Base-by-base conservation (phyloP, 768 basidiomycete genomes). In the Hortiboletus flavorubellus region DNA sequence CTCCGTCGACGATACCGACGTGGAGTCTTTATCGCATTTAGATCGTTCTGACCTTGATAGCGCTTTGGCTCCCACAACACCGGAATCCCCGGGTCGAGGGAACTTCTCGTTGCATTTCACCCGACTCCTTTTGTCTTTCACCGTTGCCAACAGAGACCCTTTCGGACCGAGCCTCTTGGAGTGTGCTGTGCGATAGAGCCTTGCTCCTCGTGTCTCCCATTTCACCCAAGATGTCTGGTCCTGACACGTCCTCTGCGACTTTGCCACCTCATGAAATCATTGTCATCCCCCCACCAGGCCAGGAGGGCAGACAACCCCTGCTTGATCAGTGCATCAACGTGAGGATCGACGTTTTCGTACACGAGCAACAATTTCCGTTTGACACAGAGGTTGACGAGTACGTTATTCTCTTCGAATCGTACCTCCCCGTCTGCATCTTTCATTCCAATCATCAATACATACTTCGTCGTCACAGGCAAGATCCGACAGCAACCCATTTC, bases 311-410 rank as follows among this genome's bases (percentile, higher is more conserved):
- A 26, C 72, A 75, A 49, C 67, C 68, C 55, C 80, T 89, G 54
- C 73, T 79, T 10, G 77, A 86, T 64, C 82, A 88, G 63, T 92
- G 89, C 72, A 80, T 81, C 71, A 73, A 79, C 61, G 76, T 91
- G 49, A 72, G 75, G 64, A 73, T 74, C 58, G 68, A 67, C 64
- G 82, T 80, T 53, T 81, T 80, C 68, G 69, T 76, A 59, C 73
- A 72, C 56, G 79, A 80, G 59, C 80, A 85, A 63, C 75, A 76
- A 39, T 93, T 92, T 64, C 78, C 88, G 43, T 72, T 87, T 21
- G 88, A 91, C 47, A 77, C 75, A 8, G 91, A 94, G 71, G 76
- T 87, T 61, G 91, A 93, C 71, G 78, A 81, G 90, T 88, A 52
- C 60, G 73, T 71, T 73, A 72, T 49, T 50, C 39, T 51, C 51